phyloP scores from a whole-genome alignment of 345 rosid species.

The Kernera saxatilis region DNA sequence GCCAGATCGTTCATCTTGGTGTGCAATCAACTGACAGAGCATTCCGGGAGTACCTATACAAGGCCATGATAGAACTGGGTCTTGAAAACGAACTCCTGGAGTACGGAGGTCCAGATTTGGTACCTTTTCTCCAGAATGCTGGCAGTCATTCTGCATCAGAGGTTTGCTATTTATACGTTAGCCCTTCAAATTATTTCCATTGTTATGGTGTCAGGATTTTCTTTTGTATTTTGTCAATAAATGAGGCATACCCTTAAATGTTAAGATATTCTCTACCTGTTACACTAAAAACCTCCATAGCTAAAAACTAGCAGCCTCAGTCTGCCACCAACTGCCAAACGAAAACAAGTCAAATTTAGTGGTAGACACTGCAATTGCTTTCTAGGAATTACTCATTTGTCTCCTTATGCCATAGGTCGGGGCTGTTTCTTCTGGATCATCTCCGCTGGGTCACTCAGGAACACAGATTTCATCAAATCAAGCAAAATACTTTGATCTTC shows the following conservation, averaged over 20 bases:
- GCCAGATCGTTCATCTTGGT: slow-evolving; percentile 95
- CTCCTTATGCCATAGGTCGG: slow-evolving; percentile 42
- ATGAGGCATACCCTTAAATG: background rate
- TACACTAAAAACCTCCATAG: background rate
- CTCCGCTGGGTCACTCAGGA: slow-evolving; percentile 58
- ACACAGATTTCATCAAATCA: slow-evolving; percentile 50
- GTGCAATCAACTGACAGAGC: slow-evolving; percentile 85
- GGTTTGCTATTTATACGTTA: slow-evolving; percentile 36
- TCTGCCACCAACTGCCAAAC: slow-evolving; percentile 1
- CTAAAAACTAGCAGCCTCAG: slow-evolving; percentile 14
- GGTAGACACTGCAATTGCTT: slow-evolving; percentile 15
- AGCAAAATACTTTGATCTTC: slow-evolving; percentile 79
- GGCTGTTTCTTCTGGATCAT: slow-evolving; percentile 50
- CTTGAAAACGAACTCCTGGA: slow-evolving; percentile 92
- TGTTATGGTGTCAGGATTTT: background rate
- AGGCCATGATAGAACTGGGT: slow-evolving; percentile 78
- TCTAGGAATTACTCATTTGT: slow-evolving; percentile 11
- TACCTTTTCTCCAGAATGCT: slow-evolving; percentile 86
- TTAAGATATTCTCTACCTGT: background rate
- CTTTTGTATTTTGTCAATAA: background rate
- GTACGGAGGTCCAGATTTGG: slow-evolving; percentile 96
- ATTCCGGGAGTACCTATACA: slow-evolving; percentile 83
- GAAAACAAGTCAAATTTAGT: background rate
- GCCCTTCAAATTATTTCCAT: background rate
- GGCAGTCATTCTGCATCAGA: slow-evolving; percentile 62